Percentiles rank a stretch among this genome's conserved stretches.
These are phyloP conservation scores for Myxozyma lipomycoides DNA, from an alignment of 805 yeast genomes.

Conservation along the genomic window DNA sequence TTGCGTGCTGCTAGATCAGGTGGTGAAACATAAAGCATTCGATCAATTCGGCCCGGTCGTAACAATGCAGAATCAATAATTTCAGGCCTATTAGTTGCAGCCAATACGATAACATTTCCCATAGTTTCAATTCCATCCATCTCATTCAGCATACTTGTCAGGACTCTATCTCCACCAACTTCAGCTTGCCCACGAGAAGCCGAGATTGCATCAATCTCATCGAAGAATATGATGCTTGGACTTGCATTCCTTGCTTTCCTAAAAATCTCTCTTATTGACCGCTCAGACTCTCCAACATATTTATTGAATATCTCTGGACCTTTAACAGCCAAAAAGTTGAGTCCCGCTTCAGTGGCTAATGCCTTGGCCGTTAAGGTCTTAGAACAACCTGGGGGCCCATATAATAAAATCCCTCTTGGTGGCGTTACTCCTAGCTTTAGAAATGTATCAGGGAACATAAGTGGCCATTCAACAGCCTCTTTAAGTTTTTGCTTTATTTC, in stretches of 20 bases:
- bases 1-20: constrained; percentile 79
- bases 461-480: constrained; percentile 90
- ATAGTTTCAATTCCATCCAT: constrained; percentile 96
- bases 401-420: constrained; percentile 87
- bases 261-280: constrained; percentile 88
- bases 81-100: constrained; percentile 95
- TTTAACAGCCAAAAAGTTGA: constrained; percentile 89
- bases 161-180: constrained; percentile 70
- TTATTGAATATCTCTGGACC: constrained; percentile 96
- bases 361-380: constrained; percentile 94
- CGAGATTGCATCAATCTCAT: constrained; percentile 92
- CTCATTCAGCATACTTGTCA: constrained; percentile 87
- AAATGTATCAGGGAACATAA: constrained; percentile 77
- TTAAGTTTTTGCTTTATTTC: constrained; percentile 71
- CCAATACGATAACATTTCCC: constrained; percentile 88
- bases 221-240: constrained; percentile 91
- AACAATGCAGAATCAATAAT: constrained; percentile 87
- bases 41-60: constrained; percentile 93
- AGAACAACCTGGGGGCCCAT: constrained; percentile 99
- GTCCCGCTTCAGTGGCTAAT: constrained; percentile 89
- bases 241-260: constrained; percentile 91
- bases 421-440: constrained; percentile 73
- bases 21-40: constrained; percentile 89
- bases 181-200: constrained; percentile 61
- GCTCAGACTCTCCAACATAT: constrained; percentile 92